A percentile compares a stretch with the other conserved stretches of the same genome.
phyloP scores from a whole-genome alignment of 2,329 filamentous ascomycete genomes.

The Trichoderma atrobrunneum region DNA sequence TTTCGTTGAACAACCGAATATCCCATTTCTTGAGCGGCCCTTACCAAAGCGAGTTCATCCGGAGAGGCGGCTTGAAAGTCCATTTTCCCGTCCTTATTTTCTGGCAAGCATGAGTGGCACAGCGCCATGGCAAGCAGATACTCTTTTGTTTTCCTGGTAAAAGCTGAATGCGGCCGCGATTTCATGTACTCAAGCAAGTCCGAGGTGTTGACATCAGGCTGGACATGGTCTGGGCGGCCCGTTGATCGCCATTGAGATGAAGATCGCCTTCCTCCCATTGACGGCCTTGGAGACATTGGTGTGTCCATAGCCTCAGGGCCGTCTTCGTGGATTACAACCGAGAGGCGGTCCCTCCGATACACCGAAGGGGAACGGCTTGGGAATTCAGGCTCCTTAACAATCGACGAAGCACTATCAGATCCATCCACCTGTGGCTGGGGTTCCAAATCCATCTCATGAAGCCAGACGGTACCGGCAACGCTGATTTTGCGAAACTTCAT shows the following conservation, averaged over 20 bases:
- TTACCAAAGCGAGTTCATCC: constrained; percentile 82
- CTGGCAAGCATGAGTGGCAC: constrained; percentile 88
- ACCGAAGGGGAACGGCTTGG: constrained; percentile 26
- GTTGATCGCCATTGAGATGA: constrained; percentile 52
- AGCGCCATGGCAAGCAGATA: constrained; percentile 82
- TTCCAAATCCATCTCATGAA: constrained; percentile 73
- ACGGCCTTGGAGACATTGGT: constrained; percentile 33
- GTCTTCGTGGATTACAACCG: constrained; percentile 33
- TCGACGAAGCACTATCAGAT: not conserved
- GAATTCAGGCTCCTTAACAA: constrained; percentile 5
- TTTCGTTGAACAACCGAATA: constrained; percentile 74
- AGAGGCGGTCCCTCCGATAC: constrained; percentile 30
- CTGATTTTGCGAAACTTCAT: constrained; percentile 96
- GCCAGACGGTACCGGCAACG: constrained; percentile 83
- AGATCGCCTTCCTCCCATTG: constrained; percentile 39
- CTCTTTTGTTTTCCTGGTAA: constrained; percentile 74
- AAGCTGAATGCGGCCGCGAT: constrained; percentile 69
- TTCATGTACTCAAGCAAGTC: constrained; percentile 79
- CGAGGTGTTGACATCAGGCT: constrained; percentile 61
- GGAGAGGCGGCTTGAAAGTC: constrained; percentile 86
- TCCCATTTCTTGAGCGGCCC: constrained; percentile 80
- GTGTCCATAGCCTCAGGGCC: constrained; percentile 22
- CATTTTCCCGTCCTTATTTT: constrained; percentile 66
- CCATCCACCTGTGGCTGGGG: constrained; percentile 23
- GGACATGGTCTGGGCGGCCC: constrained; percentile 46